These are phyloP conservation scores for Suillus discolor DNA, from an alignment of 768 basidiomycete genomes.

Conservation along the genomic window DNA sequence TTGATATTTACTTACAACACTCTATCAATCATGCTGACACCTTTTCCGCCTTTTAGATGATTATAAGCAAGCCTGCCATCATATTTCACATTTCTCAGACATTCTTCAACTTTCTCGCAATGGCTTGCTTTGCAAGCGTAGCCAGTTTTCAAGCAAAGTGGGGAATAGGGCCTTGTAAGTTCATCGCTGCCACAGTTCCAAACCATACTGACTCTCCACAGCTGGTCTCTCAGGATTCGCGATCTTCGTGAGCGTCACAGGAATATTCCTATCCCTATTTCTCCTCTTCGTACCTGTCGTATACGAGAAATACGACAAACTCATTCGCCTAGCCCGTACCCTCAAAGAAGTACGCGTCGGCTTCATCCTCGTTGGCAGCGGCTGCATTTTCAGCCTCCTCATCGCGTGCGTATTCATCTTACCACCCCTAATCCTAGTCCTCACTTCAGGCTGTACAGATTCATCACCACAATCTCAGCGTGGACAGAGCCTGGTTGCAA, in stretches of 20 bases:
- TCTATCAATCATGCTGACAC: constrained; percentile 21
- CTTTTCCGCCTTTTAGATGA: constrained; percentile 59
- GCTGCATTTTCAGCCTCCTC: constrained; percentile 66
- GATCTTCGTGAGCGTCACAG: constrained; percentile 73
- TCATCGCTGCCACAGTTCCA: not conserved
- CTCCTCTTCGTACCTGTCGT: constrained; percentile 77
- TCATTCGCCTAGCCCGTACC: constrained; percentile 75
- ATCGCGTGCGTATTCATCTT: constrained; percentile 64
- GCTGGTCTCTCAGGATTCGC: constrained; percentile 89
- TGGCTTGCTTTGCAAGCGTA: constrained; percentile 90
- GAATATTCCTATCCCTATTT: constrained; percentile 74
- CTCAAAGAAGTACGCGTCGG: constrained; percentile 81
- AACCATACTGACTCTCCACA: constrained; percentile 34
- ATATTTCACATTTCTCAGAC: constrained; percentile 75
- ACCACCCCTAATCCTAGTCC: constrained; percentile 10
- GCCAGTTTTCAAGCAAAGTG: constrained; percentile 88
- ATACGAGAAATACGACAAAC: constrained; percentile 85
- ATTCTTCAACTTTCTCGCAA: constrained; percentile 92
- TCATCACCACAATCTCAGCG: constrained; percentile 77
- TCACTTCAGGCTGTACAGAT: constrained; percentile 44
- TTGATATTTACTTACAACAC: constrained; percentile 16
- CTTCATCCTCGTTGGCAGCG: constrained; percentile 80
- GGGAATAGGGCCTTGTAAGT: constrained; percentile 84
- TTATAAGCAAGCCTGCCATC: constrained; percentile 82
- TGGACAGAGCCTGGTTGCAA: constrained; percentile 94